Evolutionary conservation across 192 early-diverging fungal genomes (phyloP).

Genomic region (Pilaira anomala): DNA sequence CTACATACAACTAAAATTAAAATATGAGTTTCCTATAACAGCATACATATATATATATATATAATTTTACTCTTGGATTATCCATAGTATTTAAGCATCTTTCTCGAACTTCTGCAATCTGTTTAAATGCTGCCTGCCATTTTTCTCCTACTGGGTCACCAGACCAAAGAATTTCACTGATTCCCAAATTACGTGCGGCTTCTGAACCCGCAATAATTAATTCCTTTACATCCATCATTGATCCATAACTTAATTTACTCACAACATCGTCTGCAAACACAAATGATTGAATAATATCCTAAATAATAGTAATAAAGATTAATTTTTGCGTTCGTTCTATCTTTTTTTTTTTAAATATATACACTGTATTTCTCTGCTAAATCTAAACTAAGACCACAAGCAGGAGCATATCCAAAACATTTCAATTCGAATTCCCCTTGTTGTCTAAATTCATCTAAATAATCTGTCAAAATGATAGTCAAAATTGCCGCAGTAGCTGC

Average conservation of each 20-base stretch:
- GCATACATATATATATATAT: neutral
- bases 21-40: neutral
- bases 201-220: constrained; percentile 47
- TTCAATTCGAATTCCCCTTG: constrained; percentile 38
- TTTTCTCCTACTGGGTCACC: constrained; percentile 36
- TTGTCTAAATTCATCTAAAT: constrained; percentile 47
- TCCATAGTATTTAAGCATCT: constrained; percentile 34
- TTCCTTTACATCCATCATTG: constrained; percentile 53
- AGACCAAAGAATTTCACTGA: constrained; percentile 45
- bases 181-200: constrained; percentile 41
- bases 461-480: constrained; percentile 68
- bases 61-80: constrained; percentile 38
- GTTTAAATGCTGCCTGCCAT: constrained; percentile 43
- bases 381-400: constrained; percentile 45
- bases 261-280: constrained; percentile 56
- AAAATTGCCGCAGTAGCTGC: constrained; percentile 67
- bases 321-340: neutral
- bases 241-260: constrained; percentile 53
- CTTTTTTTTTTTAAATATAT: neutral
- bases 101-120: constrained; percentile 35
- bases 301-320: too few relatives aligned
- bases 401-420: constrained; percentile 51
- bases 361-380: constrained; percentile 43
- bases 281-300: constrained; percentile 49
- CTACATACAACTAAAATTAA: constrained; percentile 32